These are phyloP conservation scores for Lunularia cruciata DNA, from an alignment of 225 moss, liverwort and hornwort species.

Conservation along the genomic window DNA sequence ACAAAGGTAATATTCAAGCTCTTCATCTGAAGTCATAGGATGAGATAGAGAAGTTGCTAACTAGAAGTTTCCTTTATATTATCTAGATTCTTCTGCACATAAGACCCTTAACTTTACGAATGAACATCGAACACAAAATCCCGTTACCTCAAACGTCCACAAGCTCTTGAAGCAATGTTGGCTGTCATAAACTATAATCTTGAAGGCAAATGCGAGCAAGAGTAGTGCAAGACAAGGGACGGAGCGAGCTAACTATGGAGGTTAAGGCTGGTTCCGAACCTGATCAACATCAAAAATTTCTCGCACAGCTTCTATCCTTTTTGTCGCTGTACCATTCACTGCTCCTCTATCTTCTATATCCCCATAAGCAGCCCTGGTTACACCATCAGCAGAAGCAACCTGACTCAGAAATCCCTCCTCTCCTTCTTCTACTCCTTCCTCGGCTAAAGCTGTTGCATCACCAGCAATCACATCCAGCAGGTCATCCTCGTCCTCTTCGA, in stretches of 20 bases:
- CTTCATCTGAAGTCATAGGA: too few relatives aligned
- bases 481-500: slow-evolving; percentile 52
- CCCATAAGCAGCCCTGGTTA: slow-evolving; percentile 30
- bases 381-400: slow-evolving; percentile 10
- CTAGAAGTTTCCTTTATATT: too few relatives aligned
- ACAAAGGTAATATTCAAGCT: too few relatives aligned
- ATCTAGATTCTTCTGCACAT: too few relatives aligned
- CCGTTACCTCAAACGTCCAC: too few relatives aligned
- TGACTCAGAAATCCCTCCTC: slow-evolving; percentile 31
- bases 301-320: slow-evolving; percentile 52
- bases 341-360: slow-evolving; percentile 39
- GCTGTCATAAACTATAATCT: too few relatives aligned
- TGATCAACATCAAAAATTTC: slow-evolving; percentile 46
- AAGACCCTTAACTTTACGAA: too few relatives aligned
- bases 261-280: slow-evolving; percentile 15
- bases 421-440: slow-evolving; percentile 45
- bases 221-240: not conserved
- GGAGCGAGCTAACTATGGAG: not conserved
- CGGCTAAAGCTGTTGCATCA: slow-evolving; percentile 23
- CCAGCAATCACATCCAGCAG: slow-evolving; percentile 32
- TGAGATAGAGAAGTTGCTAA: too few relatives aligned
- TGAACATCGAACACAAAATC: too few relatives aligned
- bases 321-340: slow-evolving; percentile 70
- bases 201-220: too few relatives aligned
- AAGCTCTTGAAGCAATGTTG: too few relatives aligned